Evolutionary conservation across 1,284 basidiomycete genomes (phyloP).

Genomic region (Sporisorium iseilematis-ciliati): DNA sequence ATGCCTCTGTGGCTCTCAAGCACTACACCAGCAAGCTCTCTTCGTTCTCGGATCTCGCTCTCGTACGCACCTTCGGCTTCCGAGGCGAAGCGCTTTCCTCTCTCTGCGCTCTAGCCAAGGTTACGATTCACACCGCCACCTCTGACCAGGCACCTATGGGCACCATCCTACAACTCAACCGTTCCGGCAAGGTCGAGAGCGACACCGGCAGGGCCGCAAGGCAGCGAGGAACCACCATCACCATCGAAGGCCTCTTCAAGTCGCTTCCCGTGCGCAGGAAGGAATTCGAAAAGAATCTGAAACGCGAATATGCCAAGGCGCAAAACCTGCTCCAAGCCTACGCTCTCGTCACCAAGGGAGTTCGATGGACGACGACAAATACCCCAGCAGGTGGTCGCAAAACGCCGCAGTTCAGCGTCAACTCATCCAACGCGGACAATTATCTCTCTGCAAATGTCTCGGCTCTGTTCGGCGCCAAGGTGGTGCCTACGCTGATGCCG

Average conservation of each 20-base stretch:
- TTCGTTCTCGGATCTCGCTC: slow-evolving; percentile 80
- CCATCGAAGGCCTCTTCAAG: slow-evolving; percentile 80
- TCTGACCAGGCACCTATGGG: slow-evolving; percentile 60
- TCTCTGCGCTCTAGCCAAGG: slow-evolving; percentile 84
- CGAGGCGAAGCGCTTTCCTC: slow-evolving; percentile 95
- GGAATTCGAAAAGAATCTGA: slow-evolving; percentile 88
- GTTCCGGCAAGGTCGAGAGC: slow-evolving; percentile 53
- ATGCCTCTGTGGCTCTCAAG: slow-evolving; percentile 81
- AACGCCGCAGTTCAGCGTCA: slow-evolving; percentile 79
- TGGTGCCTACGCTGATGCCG: slow-evolving; percentile 80
- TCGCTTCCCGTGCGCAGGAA: slow-evolving; percentile 90
- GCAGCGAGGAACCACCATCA: slow-evolving; percentile 89
- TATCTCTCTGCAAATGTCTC: slow-evolving; percentile 77
- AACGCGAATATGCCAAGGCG: slow-evolving; percentile 90
- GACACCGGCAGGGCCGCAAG: slow-evolving; percentile 74
- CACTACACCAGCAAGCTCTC: slow-evolving; percentile 93
- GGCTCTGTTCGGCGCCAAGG: slow-evolving; percentile 86
- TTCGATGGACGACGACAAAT: slow-evolving; percentile 83
- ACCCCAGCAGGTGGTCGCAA: slow-evolving; percentile 80
- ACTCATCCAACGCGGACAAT: slow-evolving; percentile 74
- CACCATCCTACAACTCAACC: slow-evolving; percentile 60
- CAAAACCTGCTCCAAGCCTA: slow-evolving; percentile 86
- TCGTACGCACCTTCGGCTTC: slow-evolving; percentile 90
- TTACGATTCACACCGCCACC: slow-evolving; percentile 65
- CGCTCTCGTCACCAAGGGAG: slow-evolving; percentile 79